phyloP scores from a whole-genome alignment of 2,329 filamentous ascomycete species.

The Madurella fahalii region DNA sequence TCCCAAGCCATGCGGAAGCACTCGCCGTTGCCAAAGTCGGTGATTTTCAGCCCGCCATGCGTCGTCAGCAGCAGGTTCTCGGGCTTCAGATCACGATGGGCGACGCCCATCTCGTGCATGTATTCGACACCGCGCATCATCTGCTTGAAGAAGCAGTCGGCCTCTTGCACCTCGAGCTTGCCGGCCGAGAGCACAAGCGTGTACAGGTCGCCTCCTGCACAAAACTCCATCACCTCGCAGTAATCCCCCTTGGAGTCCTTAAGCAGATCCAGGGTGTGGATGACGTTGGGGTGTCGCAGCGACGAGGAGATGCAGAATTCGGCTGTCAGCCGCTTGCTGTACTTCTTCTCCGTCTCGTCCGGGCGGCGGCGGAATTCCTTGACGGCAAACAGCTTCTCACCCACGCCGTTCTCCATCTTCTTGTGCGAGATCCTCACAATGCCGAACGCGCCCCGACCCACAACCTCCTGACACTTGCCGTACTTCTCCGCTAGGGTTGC shows the following conservation, averaged over 20 bases:
- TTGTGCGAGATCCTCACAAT: constrained; percentile 98
- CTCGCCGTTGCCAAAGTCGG: constrained; percentile 97
- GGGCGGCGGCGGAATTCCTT: constrained; percentile 96
- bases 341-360: constrained; percentile 93
- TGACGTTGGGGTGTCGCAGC: constrained; percentile 93
- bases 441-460: constrained; percentile 92
- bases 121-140: constrained; percentile 99
- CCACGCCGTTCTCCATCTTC: constrained; percentile 72
- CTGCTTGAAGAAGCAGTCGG: constrained; percentile 98
- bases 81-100: constrained; percentile 92
- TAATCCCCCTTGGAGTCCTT: constrained; percentile 96
- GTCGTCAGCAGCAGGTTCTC: constrained; percentile 94
- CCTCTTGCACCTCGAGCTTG: constrained; percentile 87
- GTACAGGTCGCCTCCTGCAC: constrained; percentile 92
- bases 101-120: constrained; percentile 98
- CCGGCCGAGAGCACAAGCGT: constrained; percentile 86
- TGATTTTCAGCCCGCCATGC: constrained; percentile 91
- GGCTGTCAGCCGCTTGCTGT: constrained; percentile 93
- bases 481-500: constrained; percentile 91
- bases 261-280: constrained; percentile 91
- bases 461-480: constrained; percentile 95
- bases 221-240: constrained; percentile 99
- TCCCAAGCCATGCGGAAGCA: constrained; percentile 99
- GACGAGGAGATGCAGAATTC: constrained; percentile 99
- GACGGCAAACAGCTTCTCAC: constrained; percentile 91